A percentile compares a stretch with the other conserved stretches of the same genome.
phyloP scores from a whole-genome alignment of 75 land plant genomes.

The Selaginella moellendorffii region DNA sequence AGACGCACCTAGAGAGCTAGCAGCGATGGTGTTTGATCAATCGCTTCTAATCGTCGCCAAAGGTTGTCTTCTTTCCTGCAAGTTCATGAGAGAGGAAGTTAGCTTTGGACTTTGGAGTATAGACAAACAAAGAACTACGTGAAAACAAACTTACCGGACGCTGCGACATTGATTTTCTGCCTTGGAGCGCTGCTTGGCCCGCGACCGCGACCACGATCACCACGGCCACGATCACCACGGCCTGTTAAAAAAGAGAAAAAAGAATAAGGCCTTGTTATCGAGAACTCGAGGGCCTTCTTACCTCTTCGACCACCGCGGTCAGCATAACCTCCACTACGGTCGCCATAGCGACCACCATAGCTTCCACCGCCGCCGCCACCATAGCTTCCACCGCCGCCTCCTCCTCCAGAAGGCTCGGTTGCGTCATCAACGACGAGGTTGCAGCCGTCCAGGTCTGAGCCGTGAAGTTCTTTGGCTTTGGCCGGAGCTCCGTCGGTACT shows the following conservation, averaged over 20 bases:
- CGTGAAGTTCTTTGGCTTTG: slow-evolving; percentile 18
- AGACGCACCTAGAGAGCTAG: too few relatives aligned
- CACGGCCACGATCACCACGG: not conserved
- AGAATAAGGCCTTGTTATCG: not conserved
- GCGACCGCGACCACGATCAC: slow-evolving; percentile 19
- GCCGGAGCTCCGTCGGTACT: slow-evolving; percentile 6
- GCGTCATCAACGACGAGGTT: slow-evolving; percentile 20
- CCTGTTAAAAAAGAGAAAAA: not conserved
- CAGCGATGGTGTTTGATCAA: too few relatives aligned
- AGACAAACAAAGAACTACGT: not conserved
- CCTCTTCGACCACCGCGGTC: slow-evolving; percentile 10
- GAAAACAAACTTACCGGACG: not conserved
- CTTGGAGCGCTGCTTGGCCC: not conserved
- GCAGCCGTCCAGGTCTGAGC: slow-evolving; percentile 22
- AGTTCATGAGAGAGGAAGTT: not conserved
- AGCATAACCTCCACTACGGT: slow-evolving; percentile 6
- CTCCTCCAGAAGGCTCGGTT: not conserved
- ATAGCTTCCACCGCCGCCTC: slow-evolving; percentile 1
- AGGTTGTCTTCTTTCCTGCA: slow-evolving; percentile 17
- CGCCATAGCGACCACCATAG: slow-evolving; percentile 10
- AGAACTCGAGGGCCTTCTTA: too few relatives aligned
- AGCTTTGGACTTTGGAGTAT: not conserved
- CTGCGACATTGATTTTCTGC: slow-evolving; percentile 2
- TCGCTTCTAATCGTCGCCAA: slow-evolving; percentile 14
- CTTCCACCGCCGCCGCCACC: slow-evolving; percentile 12